Evolutionary conservation across 352 stramenopile genomes (phyloP), one percentile per base, ranked within the genome.

Genomic region (Pythium aphanidermatum): DNA sequence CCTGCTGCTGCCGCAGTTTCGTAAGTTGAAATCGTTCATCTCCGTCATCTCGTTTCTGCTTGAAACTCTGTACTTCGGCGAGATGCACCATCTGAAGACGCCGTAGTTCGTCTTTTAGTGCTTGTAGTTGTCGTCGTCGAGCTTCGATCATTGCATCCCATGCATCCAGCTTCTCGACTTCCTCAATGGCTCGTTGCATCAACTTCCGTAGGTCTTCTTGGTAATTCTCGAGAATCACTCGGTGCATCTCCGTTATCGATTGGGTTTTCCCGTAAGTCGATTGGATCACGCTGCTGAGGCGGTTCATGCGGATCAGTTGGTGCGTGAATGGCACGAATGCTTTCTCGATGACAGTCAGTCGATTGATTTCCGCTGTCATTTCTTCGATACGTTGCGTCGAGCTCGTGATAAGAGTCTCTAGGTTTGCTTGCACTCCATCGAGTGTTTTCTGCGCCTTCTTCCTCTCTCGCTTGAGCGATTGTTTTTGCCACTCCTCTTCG

Each of bases 401-500:
- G 12, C 61, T 70, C 11, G 55, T 45, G 14, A 70, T 62, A 6
- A 90, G 49, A 2, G 28, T 37, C 6, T 51, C 31, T 21, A 85
- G 55, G 38, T 73, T 77, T 17, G 77, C 55, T 52, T 87, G 62
- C 20, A 88, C 58, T 19, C 72, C 58, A 3, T 68, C 56, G 2
- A 87, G 56, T 4, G 68, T 86, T 33, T 77, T 83, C 33, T 68
- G 68, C 8, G 80, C 77, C 35, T 87, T 90, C 62, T 92, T 92
- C 44, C 74, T 79, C 20, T 90, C 80, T 9, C 79, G 73, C 53
- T 90, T 84, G 12, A 92, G 54, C 29, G 80, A 85, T 36, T 90
- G 80, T 30, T 79, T 79, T 36, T 92, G 80, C 75, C 80, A 92
- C 36, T 87, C 80, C 42, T 92, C 75, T 5, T 79, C 73, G 16